Base-by-base conservation (phyloP, 495 filamentous ascomycete genomes). In the Terfezia claveryi region DNA sequence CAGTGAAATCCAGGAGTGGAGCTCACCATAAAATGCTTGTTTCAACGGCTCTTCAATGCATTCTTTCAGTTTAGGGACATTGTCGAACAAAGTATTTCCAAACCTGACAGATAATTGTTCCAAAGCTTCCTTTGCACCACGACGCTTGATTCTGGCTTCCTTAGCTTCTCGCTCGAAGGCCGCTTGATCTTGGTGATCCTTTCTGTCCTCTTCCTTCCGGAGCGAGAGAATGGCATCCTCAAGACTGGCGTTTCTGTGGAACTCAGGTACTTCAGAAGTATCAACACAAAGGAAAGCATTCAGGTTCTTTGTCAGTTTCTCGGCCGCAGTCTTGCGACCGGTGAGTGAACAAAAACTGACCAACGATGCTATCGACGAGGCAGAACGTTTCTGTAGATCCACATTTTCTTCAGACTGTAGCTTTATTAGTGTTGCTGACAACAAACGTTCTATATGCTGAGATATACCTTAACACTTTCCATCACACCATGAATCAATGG, bases 211-310 rank as follows among this genome's bases (percentile, higher is more conserved):
- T 64, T 98, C 91, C 68, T 96, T 98, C 57, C 86, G 80, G 58
- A 98, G 77, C 0, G 91, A 94, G 37, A 95, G 68, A 56, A 98
- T 87, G 9, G 81, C 80, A 57, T 77, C 80, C 50, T 81, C 81
- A 53, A 88, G 77, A 23, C 70, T 61, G 0, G 78, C 81, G 62
- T 93, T 89, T 37, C 77, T 76, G 12, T 78, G 78, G 67, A 95
- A 96, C 61, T 95, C 93, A 8, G 91, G 91, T 0, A 93, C 96
- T 67, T 96, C 91, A 0, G 92, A 91, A 7, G 88, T 92, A 62
- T 98, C 91, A 57, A 93, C 82, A 63, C 91, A 96, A 63, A 85
- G 92, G 68, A 94, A 98, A 61, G 94, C 94, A 68, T 89, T 83
- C 55, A 98, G 67, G 67, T 98, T 98, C 36, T 80, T 76, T 36